A percentile compares a stretch with the other conserved stretches of the same genome.
Evolutionary conservation across 106 monocot genomes (phyloP).

Genomic region (Dendrobium officinale): DNA sequence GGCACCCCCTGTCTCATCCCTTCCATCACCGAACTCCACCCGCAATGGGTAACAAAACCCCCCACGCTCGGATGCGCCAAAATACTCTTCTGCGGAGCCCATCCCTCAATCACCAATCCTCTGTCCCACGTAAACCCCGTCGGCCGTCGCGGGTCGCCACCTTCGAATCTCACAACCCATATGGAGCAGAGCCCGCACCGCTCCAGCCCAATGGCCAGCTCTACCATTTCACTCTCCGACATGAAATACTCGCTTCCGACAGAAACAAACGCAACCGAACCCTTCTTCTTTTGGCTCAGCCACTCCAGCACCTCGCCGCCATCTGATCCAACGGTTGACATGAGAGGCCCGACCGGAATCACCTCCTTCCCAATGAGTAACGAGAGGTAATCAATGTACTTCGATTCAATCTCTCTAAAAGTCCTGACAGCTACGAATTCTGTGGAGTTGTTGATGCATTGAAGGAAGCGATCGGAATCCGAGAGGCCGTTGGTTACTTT

Average conservation of each 20-base stretch:
- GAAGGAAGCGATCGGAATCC: conserved; percentile 26
- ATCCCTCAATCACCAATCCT: conserved; percentile 46
- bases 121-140: conserved; percentile 6
- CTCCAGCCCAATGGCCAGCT: conserved; percentile 51
- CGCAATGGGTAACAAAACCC: conserved; percentile 50
- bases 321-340: conserved; percentile 8
- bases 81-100: conserved; percentile 59
- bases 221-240: conserved; percentile 37
- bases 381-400: conserved; percentile 43
- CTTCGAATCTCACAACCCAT: conserved; percentile 46
- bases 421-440: conserved; percentile 39
- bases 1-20: conserved; percentile 35
- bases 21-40: conserved; percentile 62
- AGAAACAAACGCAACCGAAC: conserved; percentile 54
- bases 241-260: conserved; percentile 80
- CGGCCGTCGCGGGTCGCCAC: conserved; percentile 3
- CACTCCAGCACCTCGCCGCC: not conserved
- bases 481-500: conserved; percentile 9
- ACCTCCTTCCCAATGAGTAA: conserved; percentile 35
- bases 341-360: conserved; percentile 34
- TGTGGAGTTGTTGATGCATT: conserved; percentile 31
- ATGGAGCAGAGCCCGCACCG: conserved; percentile 34
- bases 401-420: conserved; percentile 40
- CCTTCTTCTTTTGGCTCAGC: not conserved
- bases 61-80: conserved; percentile 38